Evolutionary conservation across 139 green algal species (phyloP).

Genomic region (Desmodesmus armatus): DNA sequence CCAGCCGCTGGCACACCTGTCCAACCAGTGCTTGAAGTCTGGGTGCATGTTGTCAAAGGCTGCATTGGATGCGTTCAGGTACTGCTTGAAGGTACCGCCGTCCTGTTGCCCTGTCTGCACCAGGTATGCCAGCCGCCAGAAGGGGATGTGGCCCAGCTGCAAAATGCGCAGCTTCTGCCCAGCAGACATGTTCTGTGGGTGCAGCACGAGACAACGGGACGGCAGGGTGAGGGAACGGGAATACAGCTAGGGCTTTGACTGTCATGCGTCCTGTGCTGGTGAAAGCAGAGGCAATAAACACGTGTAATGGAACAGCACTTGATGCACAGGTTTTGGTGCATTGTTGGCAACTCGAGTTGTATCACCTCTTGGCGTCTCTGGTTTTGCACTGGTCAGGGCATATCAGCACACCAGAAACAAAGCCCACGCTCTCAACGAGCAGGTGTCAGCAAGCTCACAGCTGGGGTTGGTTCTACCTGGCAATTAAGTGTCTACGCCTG

Average conservation of each 20-base stretch:
- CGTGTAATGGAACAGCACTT: neutral
- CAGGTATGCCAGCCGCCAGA: constrained; percentile 38
- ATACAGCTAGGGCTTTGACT: neutral
- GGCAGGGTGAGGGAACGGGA: neutral
- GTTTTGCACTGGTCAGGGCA: too few species aligned
- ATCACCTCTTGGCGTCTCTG: too few species aligned
- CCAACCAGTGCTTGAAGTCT: constrained; percentile 2
- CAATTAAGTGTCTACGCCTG: too few species aligned
- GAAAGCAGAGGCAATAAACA: neutral
- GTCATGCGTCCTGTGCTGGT: neutral
- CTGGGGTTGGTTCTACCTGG: too few species aligned
- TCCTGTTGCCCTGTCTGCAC: constrained; percentile 25
- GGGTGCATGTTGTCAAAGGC: neutral
- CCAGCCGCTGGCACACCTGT: neutral
- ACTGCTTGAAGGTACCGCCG: neutral
- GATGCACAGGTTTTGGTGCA: too few species aligned
- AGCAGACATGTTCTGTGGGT: neutral
- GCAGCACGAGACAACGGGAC: neutral
- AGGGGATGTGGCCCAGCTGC: neutral
- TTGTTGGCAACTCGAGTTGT: too few species aligned
- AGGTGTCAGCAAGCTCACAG: too few species aligned
- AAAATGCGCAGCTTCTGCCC: neutral
- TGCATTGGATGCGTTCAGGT: neutral
- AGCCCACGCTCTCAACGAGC: too few species aligned
- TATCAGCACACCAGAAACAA: too few species aligned